These are phyloP conservation scores for Blastocystis sp. DNA, from an alignment of 352 stramenopile genomes.

Conservation along the genomic window DNA sequence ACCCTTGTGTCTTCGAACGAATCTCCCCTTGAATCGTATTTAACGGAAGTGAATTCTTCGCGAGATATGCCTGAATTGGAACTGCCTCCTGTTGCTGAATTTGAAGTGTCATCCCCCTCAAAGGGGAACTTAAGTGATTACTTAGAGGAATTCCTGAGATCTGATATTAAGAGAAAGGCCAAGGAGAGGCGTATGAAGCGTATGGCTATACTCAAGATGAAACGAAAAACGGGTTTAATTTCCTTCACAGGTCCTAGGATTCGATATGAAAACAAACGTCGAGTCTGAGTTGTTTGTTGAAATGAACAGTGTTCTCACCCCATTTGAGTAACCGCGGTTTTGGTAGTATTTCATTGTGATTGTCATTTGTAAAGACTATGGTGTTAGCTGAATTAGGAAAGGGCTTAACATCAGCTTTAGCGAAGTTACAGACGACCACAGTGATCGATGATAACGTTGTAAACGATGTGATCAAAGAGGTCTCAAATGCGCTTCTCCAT, in stretches of 20 bases:
- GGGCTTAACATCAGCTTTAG: constrained; percentile 81
- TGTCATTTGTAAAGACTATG: constrained; percentile 72
- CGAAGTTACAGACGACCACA: constrained; percentile 81
- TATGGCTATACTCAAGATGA: constrained; percentile 49
- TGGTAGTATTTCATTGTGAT: not conserved
- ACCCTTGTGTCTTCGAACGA: not conserved
- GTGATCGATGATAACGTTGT: constrained; percentile 85
- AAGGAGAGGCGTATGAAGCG: constrained; percentile 46
- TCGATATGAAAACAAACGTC: constrained; percentile 40
- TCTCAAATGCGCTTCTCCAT: constrained; percentile 82
- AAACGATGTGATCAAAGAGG: constrained; percentile 84
- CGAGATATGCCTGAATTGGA: not conserved
- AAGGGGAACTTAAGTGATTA: not conserved
- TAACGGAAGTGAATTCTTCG: not conserved
- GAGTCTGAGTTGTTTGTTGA: not conserved
- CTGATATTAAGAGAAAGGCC: not conserved
- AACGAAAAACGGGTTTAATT: constrained; percentile 7
- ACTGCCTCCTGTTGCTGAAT: not conserved
- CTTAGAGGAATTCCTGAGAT: not conserved
- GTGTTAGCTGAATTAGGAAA: constrained; percentile 83
- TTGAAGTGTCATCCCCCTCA: not conserved
- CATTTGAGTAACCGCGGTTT: not conserved
- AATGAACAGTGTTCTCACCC: not conserved
- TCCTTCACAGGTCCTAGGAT: not conserved
- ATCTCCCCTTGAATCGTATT: not conserved